These are phyloP conservation scores for Arthrobotrys megalospora DNA, from an alignment of 2,329 filamentous ascomycete genomes.

Conservation along the genomic window DNA sequence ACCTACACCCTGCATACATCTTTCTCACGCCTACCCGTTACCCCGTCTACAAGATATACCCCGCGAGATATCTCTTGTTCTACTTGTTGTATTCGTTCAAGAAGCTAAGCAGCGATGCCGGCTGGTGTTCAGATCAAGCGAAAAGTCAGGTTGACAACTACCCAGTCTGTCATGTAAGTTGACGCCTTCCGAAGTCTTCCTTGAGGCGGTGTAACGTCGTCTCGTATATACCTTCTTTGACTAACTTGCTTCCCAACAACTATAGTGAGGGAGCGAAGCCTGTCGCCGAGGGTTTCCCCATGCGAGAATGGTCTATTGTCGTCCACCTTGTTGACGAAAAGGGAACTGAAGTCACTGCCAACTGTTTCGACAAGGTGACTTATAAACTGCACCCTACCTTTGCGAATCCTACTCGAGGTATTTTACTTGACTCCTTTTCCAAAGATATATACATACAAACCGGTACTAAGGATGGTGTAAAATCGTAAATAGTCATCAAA, in stretches of 20 bases:
- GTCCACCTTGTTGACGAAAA: conserved; percentile 87
- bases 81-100: conserved; percentile 5
- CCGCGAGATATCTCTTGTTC: background rate
- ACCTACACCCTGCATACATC: too few species aligned
- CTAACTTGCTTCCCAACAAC: background rate
- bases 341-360: conserved; percentile 81
- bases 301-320: conserved; percentile 92
- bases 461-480: conserved; percentile 28
- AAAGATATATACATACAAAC: conserved; percentile 54
- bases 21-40: too few species aligned
- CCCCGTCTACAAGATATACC: background rate
- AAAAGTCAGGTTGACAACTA: conserved; percentile 91
- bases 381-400: conserved; percentile 97
- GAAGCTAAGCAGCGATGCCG: conserved; percentile 35
- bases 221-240: background rate
- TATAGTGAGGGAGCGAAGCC: conserved; percentile 71
- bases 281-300: conserved; percentile 87
- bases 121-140: conserved; percentile 77
- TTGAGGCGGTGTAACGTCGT: background rate
- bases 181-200: background rate
- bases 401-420: conserved; percentile 87
- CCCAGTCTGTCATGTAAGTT: conserved; percentile 88
- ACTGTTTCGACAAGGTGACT: conserved; percentile 89
- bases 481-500: conserved; percentile 76
- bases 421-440: conserved; percentile 66